Base-by-base conservation (phyloP, 345 rosid species). In the Theobroma cacao region DNA sequence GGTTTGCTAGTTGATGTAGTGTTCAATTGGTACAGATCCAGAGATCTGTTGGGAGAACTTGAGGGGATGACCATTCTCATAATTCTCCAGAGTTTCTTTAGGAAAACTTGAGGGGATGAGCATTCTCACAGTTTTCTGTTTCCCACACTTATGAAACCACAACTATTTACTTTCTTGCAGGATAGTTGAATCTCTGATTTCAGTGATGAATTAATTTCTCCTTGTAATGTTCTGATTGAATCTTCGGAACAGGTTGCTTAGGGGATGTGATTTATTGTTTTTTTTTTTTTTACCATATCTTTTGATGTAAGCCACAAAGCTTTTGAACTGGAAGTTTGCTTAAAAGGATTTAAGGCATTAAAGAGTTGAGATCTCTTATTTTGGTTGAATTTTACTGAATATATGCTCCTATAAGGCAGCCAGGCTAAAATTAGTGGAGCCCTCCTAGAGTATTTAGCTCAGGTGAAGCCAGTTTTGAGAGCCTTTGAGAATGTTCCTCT, bases 51-150 rank as follows among this genome's bases (percentile, higher is more conserved):
- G 3, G 24, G n/a, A n/a, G 34, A 63, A 63, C 68, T 36, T 33
- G 69, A 64, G 45, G 68, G 41, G 43, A 34, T 64, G 69, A n/a
- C 12, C 22, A 7, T 12, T 1, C n/a, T 62, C 40, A 31, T 0
- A 62, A 5, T 31, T 3, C 40, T 31, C 41, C n/a, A n/a, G n/a
- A n/a, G n/a, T n/a, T n/a, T n/a, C n/a, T n/a, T n/a, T n/a, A n/a
- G n/a, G n/a, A n/a, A 64, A 63, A 63, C 68, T 36, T 33, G 69
- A 64, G 45, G 68, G 41, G 43, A 34, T 64, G 69, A n/a, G 22
- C 22, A 7, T 12, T 1, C n/a, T 62, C 40, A 31, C 3, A 62
- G 1, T 31, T 3, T 30, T 31, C 41, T 5, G 22, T 31, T 30
- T 31, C 67, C 40, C 4, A 33, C 34, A 31, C n/a, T 30, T 30